These are phyloP conservation scores for Pythium aristosporum DNA, from an alignment of 352 stramenopile genomes.

Conservation along the genomic window DNA sequence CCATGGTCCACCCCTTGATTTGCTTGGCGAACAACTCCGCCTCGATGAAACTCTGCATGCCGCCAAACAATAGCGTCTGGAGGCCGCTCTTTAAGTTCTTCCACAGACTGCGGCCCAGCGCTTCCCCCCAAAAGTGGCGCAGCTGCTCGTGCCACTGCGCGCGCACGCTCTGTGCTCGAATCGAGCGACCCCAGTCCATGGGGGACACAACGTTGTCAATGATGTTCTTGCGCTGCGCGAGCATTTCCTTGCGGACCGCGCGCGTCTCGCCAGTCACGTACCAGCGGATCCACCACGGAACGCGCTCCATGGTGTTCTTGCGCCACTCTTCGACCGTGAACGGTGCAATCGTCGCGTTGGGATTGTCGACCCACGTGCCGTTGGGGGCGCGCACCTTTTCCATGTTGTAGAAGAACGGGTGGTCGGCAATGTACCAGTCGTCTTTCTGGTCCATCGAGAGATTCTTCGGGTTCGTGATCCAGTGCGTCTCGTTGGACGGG, in stretches of 20 bases:
- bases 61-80: slow-evolving; percentile 2
- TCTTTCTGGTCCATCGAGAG: slow-evolving; percentile 15
- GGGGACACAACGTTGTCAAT: slow-evolving; percentile 59
- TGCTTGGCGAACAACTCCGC: slow-evolving; percentile 26
- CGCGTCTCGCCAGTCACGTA: slow-evolving; percentile 26
- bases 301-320: slow-evolving; percentile 21
- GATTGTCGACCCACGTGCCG: slow-evolving; percentile 37
- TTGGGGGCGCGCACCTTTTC: slow-evolving; percentile 41
- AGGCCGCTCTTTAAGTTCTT: slow-evolving; percentile 18
- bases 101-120: slow-evolving; percentile 37
- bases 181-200: slow-evolving; percentile 36
- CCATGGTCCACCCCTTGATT: neutral
- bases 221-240: slow-evolving; percentile 30
- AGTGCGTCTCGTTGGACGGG: neutral
- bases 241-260: slow-evolving; percentile 31
- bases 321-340: slow-evolving; percentile 18
- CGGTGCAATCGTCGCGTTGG: slow-evolving; percentile 13
- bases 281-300: slow-evolving; percentile 30
- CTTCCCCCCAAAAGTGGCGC: slow-evolving; percentile 39
- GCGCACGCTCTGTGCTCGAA: slow-evolving; percentile 34
- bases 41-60: slow-evolving; percentile 1
- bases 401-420: slow-evolving; percentile 40
- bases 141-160: slow-evolving; percentile 35
- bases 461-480: slow-evolving; percentile 4
- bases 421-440: slow-evolving; percentile 45